Conservation (phyloP, 2,329 filamentous ascomycete species). For the Neopestalotiopsis rosae region DNA sequence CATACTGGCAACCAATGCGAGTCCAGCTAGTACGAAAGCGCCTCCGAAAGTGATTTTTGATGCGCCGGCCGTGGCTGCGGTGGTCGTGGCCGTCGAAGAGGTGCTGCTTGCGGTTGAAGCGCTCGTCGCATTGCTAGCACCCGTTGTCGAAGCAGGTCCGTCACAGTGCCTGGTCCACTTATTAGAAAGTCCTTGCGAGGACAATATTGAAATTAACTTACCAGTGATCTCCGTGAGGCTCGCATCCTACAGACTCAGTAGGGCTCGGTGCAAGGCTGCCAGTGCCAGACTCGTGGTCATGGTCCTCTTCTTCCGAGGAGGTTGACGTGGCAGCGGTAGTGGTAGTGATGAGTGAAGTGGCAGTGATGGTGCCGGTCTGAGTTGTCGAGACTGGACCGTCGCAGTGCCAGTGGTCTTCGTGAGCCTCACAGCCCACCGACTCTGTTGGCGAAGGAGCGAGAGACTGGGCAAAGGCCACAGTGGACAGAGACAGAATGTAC, state of each 20-base stretch:
- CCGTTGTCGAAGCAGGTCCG: slow-evolving; percentile 22
- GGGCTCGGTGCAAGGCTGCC: slow-evolving; percentile 37
- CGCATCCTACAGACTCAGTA: slow-evolving; percentile 41
- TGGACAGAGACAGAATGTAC: neutral
- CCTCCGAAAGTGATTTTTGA: neutral
- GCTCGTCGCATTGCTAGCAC: neutral
- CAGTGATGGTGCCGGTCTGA: neutral
- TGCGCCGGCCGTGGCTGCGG: neutral
- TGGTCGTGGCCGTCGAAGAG: neutral
- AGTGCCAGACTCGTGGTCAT: slow-evolving; percentile 24
- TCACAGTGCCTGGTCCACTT: slow-evolving; percentile 25
- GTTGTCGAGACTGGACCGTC: slow-evolving; percentile 24
- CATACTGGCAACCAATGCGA: neutral
- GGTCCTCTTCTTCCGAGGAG: slow-evolving; percentile 21
- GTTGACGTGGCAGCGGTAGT: neutral
- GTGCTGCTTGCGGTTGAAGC: neutral
- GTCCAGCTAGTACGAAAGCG: neutral
- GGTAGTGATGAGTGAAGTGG: neutral
- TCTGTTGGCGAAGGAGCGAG: slow-evolving; percentile 34
- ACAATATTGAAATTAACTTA: slow-evolving; percentile 9
- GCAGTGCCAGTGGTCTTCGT: slow-evolving; percentile 43
- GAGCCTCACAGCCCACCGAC: slow-evolving; percentile 38
- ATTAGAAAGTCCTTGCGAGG: neutral
- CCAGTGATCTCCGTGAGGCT: slow-evolving; percentile 47
- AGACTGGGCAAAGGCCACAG: neutral